Conservation (phyloP, 2,329 filamentous ascomycete genomes). For the Botryotinia globosa region DNA sequence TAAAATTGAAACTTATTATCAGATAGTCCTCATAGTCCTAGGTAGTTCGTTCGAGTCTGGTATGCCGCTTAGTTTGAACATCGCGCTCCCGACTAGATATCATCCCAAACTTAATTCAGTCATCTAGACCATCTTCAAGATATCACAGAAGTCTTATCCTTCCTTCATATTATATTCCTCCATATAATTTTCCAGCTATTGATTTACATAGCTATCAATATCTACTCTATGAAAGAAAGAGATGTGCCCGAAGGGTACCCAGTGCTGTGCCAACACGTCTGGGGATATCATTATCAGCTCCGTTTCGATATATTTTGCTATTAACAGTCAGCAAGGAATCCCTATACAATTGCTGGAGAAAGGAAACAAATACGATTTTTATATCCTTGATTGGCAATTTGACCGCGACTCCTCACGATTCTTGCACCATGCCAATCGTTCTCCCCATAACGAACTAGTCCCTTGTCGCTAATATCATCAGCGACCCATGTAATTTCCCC, state of each 20-base stretch:
- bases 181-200: background rate
- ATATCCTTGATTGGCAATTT: conserved; percentile 74
- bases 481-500: conserved; percentile 81
- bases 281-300: conserved; percentile 76
- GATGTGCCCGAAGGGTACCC: conserved; percentile 63
- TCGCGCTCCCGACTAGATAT: background rate
- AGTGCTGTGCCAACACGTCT: conserved; percentile 78
- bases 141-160: background rate
- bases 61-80: background rate
- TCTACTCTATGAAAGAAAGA: conserved; percentile 60
- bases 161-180: background rate
- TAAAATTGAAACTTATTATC: background rate
- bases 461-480: conserved; percentile 68
- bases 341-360: conserved; percentile 1
- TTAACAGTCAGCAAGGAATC: conserved; percentile 26
- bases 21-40: background rate
- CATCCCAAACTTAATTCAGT: background rate
- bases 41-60: background rate
- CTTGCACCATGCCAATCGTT: conserved; percentile 73
- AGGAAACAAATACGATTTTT: conserved; percentile 58
- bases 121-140: background rate
- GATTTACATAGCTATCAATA: conserved; percentile 48
- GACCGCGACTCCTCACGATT: conserved; percentile 71
- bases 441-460: conserved; percentile 60
- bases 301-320: conserved; percentile 72